These are phyloP conservation scores for Pythium angustatum DNA, from an alignment of 352 stramenopile genomes.

Conservation along the genomic window DNA sequence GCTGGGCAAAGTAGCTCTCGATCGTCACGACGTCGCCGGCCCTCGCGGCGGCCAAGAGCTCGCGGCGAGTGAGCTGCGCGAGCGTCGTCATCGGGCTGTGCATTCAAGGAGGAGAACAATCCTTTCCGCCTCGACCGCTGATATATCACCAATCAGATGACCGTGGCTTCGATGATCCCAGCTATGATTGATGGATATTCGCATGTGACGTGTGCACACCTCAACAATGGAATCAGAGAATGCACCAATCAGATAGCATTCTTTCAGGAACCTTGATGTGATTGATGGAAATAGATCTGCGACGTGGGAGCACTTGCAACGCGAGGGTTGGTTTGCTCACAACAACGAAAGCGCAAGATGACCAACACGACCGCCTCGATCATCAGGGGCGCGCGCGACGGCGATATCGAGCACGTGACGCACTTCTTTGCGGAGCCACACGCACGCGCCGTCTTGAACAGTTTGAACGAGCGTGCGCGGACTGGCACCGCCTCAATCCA, in stretches of 20 bases:
- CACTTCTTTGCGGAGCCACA: slow-evolving; percentile 2
- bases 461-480: not conserved
- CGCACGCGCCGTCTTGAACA: not conserved
- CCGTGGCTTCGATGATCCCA: too few species aligned
- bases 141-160: not conserved
- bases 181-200: not conserved
- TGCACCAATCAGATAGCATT: not conserved
- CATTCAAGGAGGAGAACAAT: too few species aligned
- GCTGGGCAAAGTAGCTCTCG: slow-evolving; percentile 1
- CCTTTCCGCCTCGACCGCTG: too few species aligned
- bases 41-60: not conserved
- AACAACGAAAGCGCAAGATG: too few species aligned
- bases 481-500: not conserved
- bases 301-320: too few species aligned
- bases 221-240: too few species aligned
- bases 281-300: too few species aligned
- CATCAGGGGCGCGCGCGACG: slow-evolving; percentile 1
- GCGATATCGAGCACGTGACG: not conserved
- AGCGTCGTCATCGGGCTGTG: not conserved
- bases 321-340: too few species aligned
- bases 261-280: too few species aligned
- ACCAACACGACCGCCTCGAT: too few species aligned
- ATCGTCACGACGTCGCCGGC: not conserved
- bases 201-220: slow-evolving; percentile 4
- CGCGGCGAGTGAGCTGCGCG: too few species aligned